These are phyloP conservation scores for Verticillium albo-atrum DNA, from an alignment of 2,329 filamentous ascomycete species.

Conservation along the genomic window DNA sequence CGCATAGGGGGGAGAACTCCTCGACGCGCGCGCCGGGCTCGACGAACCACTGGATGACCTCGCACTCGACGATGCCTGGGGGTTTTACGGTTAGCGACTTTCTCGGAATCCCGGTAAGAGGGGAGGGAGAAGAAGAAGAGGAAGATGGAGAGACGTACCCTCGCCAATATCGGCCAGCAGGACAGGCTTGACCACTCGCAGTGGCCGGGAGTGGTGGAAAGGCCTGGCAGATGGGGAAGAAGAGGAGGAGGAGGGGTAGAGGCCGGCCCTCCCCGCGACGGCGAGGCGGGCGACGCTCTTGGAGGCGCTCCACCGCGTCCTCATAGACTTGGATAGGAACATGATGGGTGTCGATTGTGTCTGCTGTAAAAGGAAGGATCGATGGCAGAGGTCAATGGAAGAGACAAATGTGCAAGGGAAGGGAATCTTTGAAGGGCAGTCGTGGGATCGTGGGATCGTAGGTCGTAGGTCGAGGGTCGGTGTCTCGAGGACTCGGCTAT, in stretches of 20 bases:
- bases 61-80: constrained; percentile 91
- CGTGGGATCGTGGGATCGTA: no score
- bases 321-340: constrained; percentile 51
- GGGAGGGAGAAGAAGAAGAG: neutral
- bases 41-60: constrained; percentile 99
- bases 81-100: constrained; percentile 12
- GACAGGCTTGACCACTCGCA: constrained; percentile 69
- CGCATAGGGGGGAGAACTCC: constrained; percentile 96
- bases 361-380: neutral
- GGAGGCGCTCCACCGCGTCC: constrained; percentile 40
- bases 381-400: constrained; percentile 1
- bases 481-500: constrained; percentile 11
- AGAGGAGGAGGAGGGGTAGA: neutral
- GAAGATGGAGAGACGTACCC: constrained; percentile 43
- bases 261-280: constrained; percentile 20
- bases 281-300: constrained; percentile 31
- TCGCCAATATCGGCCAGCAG: constrained; percentile 83
- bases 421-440: no score
- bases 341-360: constrained; percentile 28
- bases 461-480: constrained; percentile 4
- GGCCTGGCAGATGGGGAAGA: constrained; percentile 25
- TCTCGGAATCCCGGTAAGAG: neutral
- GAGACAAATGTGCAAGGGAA: no score
- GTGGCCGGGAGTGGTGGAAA: constrained; percentile 45
- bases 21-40: constrained; percentile 92